Base-by-base conservation (phyloP, 2,329 filamentous ascomycete species). In the Talaromyces sp. region DNA sequence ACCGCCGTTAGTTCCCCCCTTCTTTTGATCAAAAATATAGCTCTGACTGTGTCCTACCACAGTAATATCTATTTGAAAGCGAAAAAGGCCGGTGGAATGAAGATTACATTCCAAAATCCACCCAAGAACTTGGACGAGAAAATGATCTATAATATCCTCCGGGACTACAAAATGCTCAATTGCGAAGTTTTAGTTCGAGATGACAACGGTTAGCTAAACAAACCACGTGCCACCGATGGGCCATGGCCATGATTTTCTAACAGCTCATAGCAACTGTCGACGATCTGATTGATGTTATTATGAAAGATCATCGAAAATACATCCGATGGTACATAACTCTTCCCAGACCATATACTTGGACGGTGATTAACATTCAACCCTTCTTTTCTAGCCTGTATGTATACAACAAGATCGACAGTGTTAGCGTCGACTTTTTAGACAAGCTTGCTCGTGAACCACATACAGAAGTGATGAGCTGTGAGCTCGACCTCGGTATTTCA, bases 361-460 rank as follows among this genome's bases (percentile, higher is more conserved):
- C n/a, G 33, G 42, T 31, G 28, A 50, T 44, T 40, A 60, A 59
- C 33, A 42, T 23, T 5, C n/a, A 6, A 23, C 18, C 18, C 10
- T 9, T 12, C 12, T 40, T 23, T 57, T 8, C 1, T 16, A 83
- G 91, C 73, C 84, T 99, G 34, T 99, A 99, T 79, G 94, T 98
- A 34, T 99, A 99, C 87, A 99, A 99, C 89, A 99, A 99, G 81
- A 96, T 99, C 79, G 95, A 99, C 80, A 89, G 87, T 75, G 91
- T 99, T 64, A 94, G 90, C 50, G 85, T 99, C 67, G 92, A 97
- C 74, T 96, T 96, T 78, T 85, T 99, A 55, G 91, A 99, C 81
- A 87, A 89, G 73, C 83, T 99, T 27, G 95, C 96, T 5, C 88
- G 92, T 64, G 96, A 99, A 78, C 91, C 92, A 3, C 83, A 98